phyloP scores from a whole-genome alignment of 2,329 filamentous ascomycete genomes.

The Eurotiales sp. region DNA sequence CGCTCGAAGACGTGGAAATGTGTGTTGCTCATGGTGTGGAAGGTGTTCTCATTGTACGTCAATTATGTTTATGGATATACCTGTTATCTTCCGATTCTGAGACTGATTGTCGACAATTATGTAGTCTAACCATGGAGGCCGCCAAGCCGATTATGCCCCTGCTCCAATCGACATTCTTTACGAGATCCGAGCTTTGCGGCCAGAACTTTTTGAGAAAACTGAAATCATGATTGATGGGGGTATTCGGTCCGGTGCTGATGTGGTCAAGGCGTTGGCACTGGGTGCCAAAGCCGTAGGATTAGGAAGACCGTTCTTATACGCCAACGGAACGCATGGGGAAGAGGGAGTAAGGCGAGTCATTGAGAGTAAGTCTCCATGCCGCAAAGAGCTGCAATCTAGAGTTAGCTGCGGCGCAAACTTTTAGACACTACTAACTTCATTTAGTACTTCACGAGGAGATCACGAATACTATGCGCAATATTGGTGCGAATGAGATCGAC shows the following conservation, averaged over 20 bases:
- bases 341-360: conserved; percentile 49
- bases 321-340: conserved; percentile 54
- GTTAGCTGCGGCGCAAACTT: no score
- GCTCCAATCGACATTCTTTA: conserved; percentile 51
- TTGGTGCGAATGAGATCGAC: background rate
- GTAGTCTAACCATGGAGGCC: conserved; percentile 40
- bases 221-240: conserved; percentile 65
- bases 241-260: conserved; percentile 59
- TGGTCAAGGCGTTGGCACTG: conserved; percentile 63
- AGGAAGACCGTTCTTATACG: conserved; percentile 58
- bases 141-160: conserved; percentile 43
- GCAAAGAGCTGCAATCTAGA: no score
- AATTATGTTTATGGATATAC: background rate
- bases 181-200: conserved; percentile 59
- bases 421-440: no score
- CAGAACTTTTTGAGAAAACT: conserved; percentile 55
- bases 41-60: conserved; percentile 37
- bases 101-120: no score
- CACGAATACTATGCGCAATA: conserved; percentile 1
- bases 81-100: no score
- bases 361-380: conserved; percentile 11
- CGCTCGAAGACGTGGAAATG: conserved; percentile 46
- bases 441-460: no score
- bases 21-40: conserved; percentile 45
- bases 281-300: conserved; percentile 62